Conservation (phyloP, 1,284 basidiomycete genomes). For the Tilletia horrida region DNA sequence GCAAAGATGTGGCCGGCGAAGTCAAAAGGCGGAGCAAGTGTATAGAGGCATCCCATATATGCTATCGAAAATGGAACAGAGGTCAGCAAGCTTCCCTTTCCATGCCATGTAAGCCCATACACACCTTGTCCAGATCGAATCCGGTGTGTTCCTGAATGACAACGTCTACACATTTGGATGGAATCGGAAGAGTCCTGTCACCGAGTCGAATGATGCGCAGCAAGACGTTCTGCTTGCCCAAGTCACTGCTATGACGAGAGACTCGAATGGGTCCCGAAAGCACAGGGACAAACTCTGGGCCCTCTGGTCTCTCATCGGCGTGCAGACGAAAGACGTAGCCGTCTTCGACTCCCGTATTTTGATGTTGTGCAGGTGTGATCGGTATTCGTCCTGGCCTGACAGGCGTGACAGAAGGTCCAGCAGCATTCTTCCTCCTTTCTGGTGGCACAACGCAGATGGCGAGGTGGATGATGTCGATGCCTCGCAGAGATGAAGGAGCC, state of each 20-base stretch:
- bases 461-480: not conserved
- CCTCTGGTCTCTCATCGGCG: not conserved
- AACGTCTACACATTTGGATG: not conserved
- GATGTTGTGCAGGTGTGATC: not conserved
- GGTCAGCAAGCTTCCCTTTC: not conserved
- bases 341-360: not conserved
- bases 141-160: slow-evolving; percentile 21
- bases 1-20: not conserved
- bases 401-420: not conserved
- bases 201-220: not conserved
- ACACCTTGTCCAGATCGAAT: slow-evolving; percentile 26
- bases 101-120: not conserved
- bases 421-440: not conserved
- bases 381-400: not conserved
- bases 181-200: not conserved
- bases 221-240: slow-evolving; percentile 7
- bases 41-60: slow-evolving; percentile 26
- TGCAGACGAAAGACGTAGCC: not conserved
- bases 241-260: not conserved
- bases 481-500: not conserved
- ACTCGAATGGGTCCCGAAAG: slow-evolving; percentile 17
- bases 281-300: slow-evolving; percentile 12
- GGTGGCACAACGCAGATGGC: too few relatives aligned
- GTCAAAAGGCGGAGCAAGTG: slow-evolving; percentile 14
- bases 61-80: slow-evolving; percentile 6